Conservation (phyloP, 2,329 filamentous ascomycete species). For the Aureobasidium uvarum region DNA sequence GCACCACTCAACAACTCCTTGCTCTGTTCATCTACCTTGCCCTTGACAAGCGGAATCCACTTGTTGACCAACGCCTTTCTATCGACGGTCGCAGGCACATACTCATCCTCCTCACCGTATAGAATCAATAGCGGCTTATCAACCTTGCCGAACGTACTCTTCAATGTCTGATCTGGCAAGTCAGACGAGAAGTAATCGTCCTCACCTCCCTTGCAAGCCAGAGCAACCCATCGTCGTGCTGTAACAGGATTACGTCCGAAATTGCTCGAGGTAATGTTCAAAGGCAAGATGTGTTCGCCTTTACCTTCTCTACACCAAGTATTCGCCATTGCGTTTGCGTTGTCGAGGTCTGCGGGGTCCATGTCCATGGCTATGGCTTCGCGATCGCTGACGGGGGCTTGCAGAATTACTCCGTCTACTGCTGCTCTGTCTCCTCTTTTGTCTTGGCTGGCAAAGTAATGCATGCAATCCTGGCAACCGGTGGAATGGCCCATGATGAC, state of each 20-base stretch:
- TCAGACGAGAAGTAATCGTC: constrained; percentile 91
- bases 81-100: constrained; percentile 59
- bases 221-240: constrained; percentile 59
- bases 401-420: constrained; percentile 74
- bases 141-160: constrained; percentile 64
- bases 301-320: constrained; percentile 57
- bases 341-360: constrained; percentile 45
- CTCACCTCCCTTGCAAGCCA: constrained; percentile 61
- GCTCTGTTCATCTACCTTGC: constrained; percentile 49
- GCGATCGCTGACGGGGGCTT: constrained; percentile 76
- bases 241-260: constrained; percentile 48
- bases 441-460: constrained; percentile 53
- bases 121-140: constrained; percentile 60
- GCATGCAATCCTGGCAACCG: constrained; percentile 66
- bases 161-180: constrained; percentile 58
- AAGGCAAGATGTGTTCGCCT: constrained; percentile 56
- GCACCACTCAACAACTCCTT: constrained; percentile 52
- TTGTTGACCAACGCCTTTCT: constrained; percentile 56
- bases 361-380: constrained; percentile 58
- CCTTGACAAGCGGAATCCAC: constrained; percentile 54
- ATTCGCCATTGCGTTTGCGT: constrained; percentile 47
- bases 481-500: constrained; percentile 69
- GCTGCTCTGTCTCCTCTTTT: constrained; percentile 47
- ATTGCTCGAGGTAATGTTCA: constrained; percentile 33
- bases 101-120: constrained; percentile 65